Conservation (phyloP, 78 protist genomes). For the Dictyostelium intermedium region DNA sequence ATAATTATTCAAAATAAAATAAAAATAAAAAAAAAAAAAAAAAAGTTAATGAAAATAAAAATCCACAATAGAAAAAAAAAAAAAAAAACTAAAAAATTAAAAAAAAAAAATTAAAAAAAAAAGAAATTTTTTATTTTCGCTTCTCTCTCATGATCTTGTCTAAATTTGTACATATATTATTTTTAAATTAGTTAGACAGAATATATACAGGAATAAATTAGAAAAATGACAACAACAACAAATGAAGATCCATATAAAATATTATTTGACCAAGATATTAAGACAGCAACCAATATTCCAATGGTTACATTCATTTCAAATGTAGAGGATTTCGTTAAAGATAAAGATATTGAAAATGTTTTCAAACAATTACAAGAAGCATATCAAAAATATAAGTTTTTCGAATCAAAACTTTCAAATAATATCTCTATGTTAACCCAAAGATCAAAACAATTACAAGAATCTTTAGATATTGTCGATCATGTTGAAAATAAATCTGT, state of each 20-base stretch:
- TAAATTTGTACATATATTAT: not conserved
- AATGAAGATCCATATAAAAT: conserved; percentile 37
- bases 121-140: not conserved
- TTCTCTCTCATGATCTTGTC: not conserved
- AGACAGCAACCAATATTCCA: conserved; percentile 61
- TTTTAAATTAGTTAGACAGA: not conserved
- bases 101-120: not conserved
- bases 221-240: not conserved
- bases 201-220: not conserved
- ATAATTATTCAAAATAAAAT: too few species aligned
- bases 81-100: not conserved
- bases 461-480: conserved; percentile 56
- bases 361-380: conserved; percentile 62
- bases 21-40: too few species aligned
- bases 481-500: conserved; percentile 32
- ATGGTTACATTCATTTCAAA: conserved; percentile 47
- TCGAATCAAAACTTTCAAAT: conserved; percentile 53
- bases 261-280: conserved; percentile 32
- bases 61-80: too few species aligned
- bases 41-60: too few species aligned
- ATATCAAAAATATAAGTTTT: conserved; percentile 56
- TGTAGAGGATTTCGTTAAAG: conserved; percentile 62
- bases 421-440: conserved; percentile 31
- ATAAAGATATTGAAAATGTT: conserved; percentile 52
- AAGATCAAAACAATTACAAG: conserved; percentile 68